phyloP scores from a whole-genome alignment of 345 rosid species.

The Populus alba region DNA sequence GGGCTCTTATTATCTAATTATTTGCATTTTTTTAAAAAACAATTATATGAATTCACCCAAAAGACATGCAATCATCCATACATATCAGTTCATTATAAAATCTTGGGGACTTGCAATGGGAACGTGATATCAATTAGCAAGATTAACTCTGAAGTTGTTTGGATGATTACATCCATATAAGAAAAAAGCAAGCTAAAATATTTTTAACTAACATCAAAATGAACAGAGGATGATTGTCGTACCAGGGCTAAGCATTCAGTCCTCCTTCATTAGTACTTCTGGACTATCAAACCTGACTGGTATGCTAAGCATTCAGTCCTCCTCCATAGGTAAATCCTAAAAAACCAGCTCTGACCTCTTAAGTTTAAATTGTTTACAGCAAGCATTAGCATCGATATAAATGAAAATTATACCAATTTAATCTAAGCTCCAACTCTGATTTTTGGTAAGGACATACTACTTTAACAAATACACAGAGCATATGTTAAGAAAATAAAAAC shows the following conservation, averaged over 20 bases:
- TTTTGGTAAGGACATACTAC: neutral
- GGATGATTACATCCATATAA: neutral
- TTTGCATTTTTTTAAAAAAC: too few species aligned
- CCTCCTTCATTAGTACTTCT: constrained; percentile 98
- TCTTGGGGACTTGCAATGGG: neutral
- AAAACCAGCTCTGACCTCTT: neutral
- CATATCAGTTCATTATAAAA: too few species aligned
- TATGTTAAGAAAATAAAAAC: too few species aligned
- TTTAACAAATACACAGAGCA: too few species aligned
- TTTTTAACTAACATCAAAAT: neutral
- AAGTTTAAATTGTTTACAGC: neutral
- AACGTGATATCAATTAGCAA: neutral
- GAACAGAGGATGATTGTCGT: neutral
- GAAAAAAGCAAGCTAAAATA: neutral
- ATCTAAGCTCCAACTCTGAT: neutral
- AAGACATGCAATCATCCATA: neutral
- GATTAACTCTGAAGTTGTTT: neutral
- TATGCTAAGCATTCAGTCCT: too few species aligned
- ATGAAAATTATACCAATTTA: neutral
- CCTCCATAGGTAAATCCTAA: too few species aligned
- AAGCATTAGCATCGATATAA: neutral
- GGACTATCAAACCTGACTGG: constrained; percentile 68
- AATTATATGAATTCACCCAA: neutral
- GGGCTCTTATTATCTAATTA: neutral
- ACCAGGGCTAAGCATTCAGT: constrained; percentile 34